Conservation (phyloP, 192 early-diverging fungal species). For the Gigaspora rosea region DNA sequence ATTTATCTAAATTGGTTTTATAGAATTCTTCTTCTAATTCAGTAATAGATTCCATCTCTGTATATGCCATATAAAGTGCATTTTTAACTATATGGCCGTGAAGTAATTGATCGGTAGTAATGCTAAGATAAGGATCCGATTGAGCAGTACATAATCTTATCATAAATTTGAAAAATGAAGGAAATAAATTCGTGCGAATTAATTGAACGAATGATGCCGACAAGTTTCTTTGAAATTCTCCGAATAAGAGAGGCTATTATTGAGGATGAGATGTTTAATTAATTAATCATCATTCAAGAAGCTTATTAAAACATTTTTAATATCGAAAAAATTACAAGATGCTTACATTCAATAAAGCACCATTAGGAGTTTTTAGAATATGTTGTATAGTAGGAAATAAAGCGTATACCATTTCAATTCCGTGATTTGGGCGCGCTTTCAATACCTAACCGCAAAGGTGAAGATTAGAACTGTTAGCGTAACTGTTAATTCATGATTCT, state of each 20-base stretch:
- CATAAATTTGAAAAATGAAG: slow-evolving; percentile 42
- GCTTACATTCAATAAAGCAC: slow-evolving; percentile 58
- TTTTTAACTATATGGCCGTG: slow-evolving; percentile 62
- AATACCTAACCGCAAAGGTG: slow-evolving; percentile 39
- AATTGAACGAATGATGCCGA: slow-evolving; percentile 33
- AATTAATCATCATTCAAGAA: not conserved
- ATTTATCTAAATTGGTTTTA: slow-evolving; percentile 54
- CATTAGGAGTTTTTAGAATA: slow-evolving; percentile 78
- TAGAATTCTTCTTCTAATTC: slow-evolving; percentile 70
- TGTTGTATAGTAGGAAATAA: slow-evolving; percentile 82
- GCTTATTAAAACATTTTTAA: no score
- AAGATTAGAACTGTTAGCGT: no score
- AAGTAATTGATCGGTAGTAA: slow-evolving; percentile 70
- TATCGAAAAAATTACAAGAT: not conserved
- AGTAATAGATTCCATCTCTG: slow-evolving; percentile 74
- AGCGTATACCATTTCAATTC: slow-evolving; percentile 63
- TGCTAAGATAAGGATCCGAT: slow-evolving; percentile 45
- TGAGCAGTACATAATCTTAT: slow-evolving; percentile 43
- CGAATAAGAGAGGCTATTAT: not conserved
- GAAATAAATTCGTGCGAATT: slow-evolving; percentile 32
- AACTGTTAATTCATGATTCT: no score
- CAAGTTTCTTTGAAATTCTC: slow-evolving; percentile 35
- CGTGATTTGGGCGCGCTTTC: slow-evolving; percentile 60
- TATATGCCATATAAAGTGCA: slow-evolving; percentile 66
- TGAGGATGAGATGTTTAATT: not conserved